Evolutionary conservation across 2,329 filamentous ascomycete genomes (phyloP), one percentile per base, ranked within the genome.

Genomic region (Botryotinia calthae): DNA sequence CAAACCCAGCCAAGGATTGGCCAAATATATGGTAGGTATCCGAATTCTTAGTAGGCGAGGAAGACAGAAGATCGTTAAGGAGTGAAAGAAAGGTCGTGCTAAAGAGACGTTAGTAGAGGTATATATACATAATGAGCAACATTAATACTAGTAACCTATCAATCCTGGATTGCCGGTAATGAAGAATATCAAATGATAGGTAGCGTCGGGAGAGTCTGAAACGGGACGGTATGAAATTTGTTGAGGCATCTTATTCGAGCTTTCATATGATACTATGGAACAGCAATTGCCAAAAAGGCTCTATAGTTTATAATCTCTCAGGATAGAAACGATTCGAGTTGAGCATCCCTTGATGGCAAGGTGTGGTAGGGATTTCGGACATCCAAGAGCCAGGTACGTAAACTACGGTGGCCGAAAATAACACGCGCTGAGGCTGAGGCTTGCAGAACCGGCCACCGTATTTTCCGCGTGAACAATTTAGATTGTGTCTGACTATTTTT

Each of bases 161-260:
- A 94, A 84, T 8, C 93, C 93, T 8, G 93, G 93, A 76, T 95
- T 95, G 31, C 93, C 93, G 42, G 91, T 88, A 58, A 95, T 85
- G 81, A 93, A 91, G 83, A 89, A 94, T 76, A 95, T 83, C 67
- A 94, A 86, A 74, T 78, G 73, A 46, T 79, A 75, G 16, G 72
- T 63, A 25, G 75, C 54, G 9, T 70, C 61, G 5, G 73, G 54
- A 44, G 73, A 72, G 34, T 73, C 58, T 31, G 75, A 73, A 25
- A 44, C 34, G 6, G 77, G 75, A 40, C 66, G 65, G 54, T 78
- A 73, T 42, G 74, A 75, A 25, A 79, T 76, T 68, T 72, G 70
- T 25, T 75, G 71, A 61, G 72, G 67, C 64, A 69, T 73, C 20
- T 10, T 34, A 28, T 46, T 25, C 0, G 18, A 6, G 25, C 51